Conservation (phyloP, 2,329 filamentous ascomycete genomes). For the Neurospora crassa region DNA sequence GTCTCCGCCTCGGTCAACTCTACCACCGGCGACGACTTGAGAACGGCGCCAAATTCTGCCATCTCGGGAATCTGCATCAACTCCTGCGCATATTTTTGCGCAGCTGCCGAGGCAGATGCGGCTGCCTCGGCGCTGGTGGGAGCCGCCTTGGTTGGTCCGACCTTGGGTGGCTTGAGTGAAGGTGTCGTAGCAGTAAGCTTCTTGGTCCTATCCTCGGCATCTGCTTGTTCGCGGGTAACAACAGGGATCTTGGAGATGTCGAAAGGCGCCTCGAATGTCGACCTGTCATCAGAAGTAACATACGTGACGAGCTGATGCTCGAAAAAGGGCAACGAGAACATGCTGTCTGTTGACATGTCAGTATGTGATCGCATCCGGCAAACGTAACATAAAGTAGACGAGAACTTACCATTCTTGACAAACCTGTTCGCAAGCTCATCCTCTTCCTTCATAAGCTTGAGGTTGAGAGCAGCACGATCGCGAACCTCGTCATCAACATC, state of each 20-base stretch:
- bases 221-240: conserved; percentile 89
- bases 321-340: conserved; percentile 89
- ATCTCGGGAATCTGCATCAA: conserved; percentile 85
- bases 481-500: conserved; percentile 97
- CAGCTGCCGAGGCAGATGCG: conserved; percentile 66
- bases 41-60: conserved; percentile 76
- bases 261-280: conserved; percentile 76
- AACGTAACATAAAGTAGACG: not conserved
- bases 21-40: conserved; percentile 80
- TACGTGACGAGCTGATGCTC: conserved; percentile 98
- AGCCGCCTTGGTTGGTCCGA: conserved; percentile 64
- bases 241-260: conserved; percentile 86
- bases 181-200: conserved; percentile 90
- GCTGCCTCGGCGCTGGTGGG: conserved; percentile 62
- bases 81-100: conserved; percentile 83
- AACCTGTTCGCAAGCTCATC: conserved; percentile 79
- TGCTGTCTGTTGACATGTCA: conserved; percentile 57
- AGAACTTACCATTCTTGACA: conserved; percentile 72
- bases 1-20: conserved; percentile 96
- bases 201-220: conserved; percentile 93
- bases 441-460: conserved; percentile 86
- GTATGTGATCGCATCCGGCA: conserved; percentile 6
- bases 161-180: conserved; percentile 85
- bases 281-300: conserved; percentile 83
- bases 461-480: conserved; percentile 86